Base-by-base conservation (phyloP, 805 yeast species). In the Metschnikowia proteae region DNA sequence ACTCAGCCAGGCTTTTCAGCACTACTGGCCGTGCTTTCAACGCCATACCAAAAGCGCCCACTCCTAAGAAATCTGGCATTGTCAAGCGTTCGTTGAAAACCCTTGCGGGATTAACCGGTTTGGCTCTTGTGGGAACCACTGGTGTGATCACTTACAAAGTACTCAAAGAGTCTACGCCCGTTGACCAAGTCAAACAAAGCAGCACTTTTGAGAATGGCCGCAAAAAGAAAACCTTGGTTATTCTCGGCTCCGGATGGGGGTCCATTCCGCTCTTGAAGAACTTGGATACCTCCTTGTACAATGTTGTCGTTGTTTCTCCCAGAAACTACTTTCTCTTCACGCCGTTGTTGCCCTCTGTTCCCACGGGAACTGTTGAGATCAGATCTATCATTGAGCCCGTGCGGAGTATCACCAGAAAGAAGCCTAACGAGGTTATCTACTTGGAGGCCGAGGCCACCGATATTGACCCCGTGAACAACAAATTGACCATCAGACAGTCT, bases 381-480 rank as follows among this genome's bases (percentile, higher is more conserved):
- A 88, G 94, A 68, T 91, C 97, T 25, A 91, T 91, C 64, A 86
- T 89, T 70, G 97, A 91, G 68, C 96, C 97, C 30, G 89, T 92
- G 47, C 82, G 96, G 70, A 76, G 87, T 46, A 85, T 91, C 61
- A 85, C 94, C 50, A 84, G 96, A 73, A 78, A 84, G 69, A 73
- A 83, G 30, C 77, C 83, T 3, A 91, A 89, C 64, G 90, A 86
- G 63, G 91, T 86, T 43, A 73, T 74, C 49, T 92, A 88, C 70
- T 81, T 84, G 62, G 97, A 91, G 75, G 97, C 96, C 47, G 95
- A 86, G 64, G 96, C 96, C 47, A 81, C 87, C 46, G 81, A 81
- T 54, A 81, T 92, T 57, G 96, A 91, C 67, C 86, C 92, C 13
- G 75, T 68, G 43, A 74, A 73, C 49, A 88, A 87, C 65, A 74